Conservation (phyloP, 2,329 filamentous ascomycete species). For the Dothistroma pini region DNA sequence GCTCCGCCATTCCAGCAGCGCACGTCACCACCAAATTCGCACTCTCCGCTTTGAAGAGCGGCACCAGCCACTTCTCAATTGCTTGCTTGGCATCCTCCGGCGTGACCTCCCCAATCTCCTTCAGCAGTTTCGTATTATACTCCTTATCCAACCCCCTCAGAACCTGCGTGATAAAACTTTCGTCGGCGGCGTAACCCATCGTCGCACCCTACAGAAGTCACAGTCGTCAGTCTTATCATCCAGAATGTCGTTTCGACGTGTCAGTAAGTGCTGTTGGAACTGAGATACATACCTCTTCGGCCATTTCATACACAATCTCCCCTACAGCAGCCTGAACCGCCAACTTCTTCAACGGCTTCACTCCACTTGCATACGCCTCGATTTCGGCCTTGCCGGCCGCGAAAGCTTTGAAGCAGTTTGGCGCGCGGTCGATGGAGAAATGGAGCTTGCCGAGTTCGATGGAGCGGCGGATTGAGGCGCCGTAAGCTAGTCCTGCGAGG, state of each 20-base stretch:
- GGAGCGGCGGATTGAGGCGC: constrained; percentile 72
- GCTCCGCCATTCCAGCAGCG: constrained; percentile 78
- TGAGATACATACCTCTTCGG: constrained; percentile 85
- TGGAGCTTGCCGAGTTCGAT: constrained; percentile 75
- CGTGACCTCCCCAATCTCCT: constrained; percentile 70
- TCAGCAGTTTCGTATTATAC: constrained; percentile 73
- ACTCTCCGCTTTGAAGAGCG: constrained; percentile 73
- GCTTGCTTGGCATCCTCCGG: constrained; percentile 72
- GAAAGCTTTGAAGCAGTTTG: constrained; percentile 84
- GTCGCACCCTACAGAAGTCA: background rate
- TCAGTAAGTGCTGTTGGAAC: constrained; percentile 23
- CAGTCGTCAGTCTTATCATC: too few species aligned
- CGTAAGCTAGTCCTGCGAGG: constrained; percentile 66
- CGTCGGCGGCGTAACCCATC: constrained; percentile 64
- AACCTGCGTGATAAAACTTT: constrained; percentile 79
- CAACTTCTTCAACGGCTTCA: constrained; percentile 68
- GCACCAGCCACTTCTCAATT: constrained; percentile 71
- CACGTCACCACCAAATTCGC: constrained; percentile 88
- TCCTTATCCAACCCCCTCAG: constrained; percentile 71
- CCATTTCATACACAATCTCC: constrained; percentile 79
- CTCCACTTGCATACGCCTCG: constrained; percentile 67
- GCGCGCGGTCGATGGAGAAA: constrained; percentile 85
- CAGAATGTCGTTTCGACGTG: too few species aligned
- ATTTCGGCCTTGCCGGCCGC: constrained; percentile 71
- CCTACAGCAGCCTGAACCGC: constrained; percentile 88